phyloP scores from a whole-genome alignment of 805 yeast species.

The Sugiyamaella floridensis region DNA sequence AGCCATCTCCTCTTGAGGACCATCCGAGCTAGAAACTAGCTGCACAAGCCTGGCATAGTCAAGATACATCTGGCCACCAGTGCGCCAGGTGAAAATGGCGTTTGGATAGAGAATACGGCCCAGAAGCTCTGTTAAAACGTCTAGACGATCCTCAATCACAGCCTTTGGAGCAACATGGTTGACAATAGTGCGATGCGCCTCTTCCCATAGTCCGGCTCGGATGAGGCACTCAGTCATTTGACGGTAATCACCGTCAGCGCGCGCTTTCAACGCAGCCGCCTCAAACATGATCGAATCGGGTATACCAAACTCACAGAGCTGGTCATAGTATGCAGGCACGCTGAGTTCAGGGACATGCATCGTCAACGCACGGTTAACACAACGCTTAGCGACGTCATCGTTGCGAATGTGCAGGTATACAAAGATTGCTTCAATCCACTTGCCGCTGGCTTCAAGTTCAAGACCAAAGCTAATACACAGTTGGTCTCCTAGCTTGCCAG shows the following conservation, averaged over 20 bases:
- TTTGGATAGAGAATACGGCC: slow-evolving; percentile 16
- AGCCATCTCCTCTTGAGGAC: slow-evolving; percentile 1
- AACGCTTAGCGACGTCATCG: slow-evolving; percentile 39
- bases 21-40: background rate
- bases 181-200: slow-evolving; percentile 57
- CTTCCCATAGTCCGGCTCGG: slow-evolving; percentile 50
- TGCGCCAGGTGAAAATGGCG: slow-evolving; percentile 25
- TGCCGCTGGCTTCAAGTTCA: slow-evolving; percentile 41
- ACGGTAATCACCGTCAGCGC: slow-evolving; percentile 44
- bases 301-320: slow-evolving; percentile 39
- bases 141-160: slow-evolving; percentile 43
- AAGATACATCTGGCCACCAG: slow-evolving; percentile 34
- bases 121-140: slow-evolving; percentile 21
- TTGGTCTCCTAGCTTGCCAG: slow-evolving; percentile 30
- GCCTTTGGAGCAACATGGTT: slow-evolving; percentile 64
- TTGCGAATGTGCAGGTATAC: slow-evolving; percentile 51
- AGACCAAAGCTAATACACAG: slow-evolving; percentile 42
- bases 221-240: slow-evolving; percentile 56
- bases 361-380: slow-evolving; percentile 31
- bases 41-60: slow-evolving; percentile 21
- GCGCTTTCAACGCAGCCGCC: slow-evolving; percentile 54
- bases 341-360: slow-evolving; percentile 19
- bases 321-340: background rate
- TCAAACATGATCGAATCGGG: slow-evolving; percentile 46
- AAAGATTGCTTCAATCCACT: slow-evolving; percentile 55